Percentiles rank a stretch among this genome's conserved stretches.
phyloP scores from a whole-genome alignment of 2,329 filamentous ascomycete species.

The Xylariales sp. region DNA sequence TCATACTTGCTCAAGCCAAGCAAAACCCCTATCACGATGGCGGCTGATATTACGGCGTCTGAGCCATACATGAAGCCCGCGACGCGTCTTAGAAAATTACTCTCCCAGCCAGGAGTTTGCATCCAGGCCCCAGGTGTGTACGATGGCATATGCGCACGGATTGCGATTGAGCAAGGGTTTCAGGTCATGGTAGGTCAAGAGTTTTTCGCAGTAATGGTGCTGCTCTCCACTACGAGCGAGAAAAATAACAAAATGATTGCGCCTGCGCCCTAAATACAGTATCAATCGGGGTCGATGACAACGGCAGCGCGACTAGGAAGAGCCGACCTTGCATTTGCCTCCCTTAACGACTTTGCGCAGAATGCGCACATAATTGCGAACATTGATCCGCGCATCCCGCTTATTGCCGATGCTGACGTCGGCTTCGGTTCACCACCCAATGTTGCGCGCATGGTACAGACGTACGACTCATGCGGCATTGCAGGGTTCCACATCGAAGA shows the following conservation, averaged over 20 bases:
- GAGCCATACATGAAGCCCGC: conserved; percentile 4
- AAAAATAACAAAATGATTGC: not conserved
- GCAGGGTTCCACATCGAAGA: conserved; percentile 29
- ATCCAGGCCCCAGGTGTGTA: conserved; percentile 8
- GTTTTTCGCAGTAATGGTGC: too few relatives aligned
- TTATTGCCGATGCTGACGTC: conserved; percentile 60
- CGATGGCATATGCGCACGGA: conserved; percentile 8
- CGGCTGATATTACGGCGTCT: too few relatives aligned
- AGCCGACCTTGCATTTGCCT: conserved; percentile 59
- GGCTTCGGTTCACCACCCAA: conserved; percentile 51
- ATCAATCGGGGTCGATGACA: conserved; percentile 11
- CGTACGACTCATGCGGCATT: conserved; percentile 23
- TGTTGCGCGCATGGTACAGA: conserved; percentile 42
- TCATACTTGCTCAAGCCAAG: too few relatives aligned
- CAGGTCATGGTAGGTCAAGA: conserved; percentile 4
- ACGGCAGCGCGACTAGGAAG: conserved; percentile 54
- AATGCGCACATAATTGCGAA: conserved; percentile 64
- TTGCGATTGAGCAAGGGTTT: conserved; percentile 8
- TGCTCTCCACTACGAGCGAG: too few relatives aligned
- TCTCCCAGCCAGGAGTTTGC: conserved; percentile 6
- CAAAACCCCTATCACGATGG: too few relatives aligned
- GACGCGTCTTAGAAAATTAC: conserved; percentile 3
- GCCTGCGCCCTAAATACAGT: not conserved
- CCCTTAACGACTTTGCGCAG: conserved; percentile 57
- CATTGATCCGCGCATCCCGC: conserved; percentile 47